Evolutionary conservation across 177 flowering plant genomes (phyloP), one percentile per base, ranked within the genome.

Genomic region (Tripterygium wilfordii): DNA sequence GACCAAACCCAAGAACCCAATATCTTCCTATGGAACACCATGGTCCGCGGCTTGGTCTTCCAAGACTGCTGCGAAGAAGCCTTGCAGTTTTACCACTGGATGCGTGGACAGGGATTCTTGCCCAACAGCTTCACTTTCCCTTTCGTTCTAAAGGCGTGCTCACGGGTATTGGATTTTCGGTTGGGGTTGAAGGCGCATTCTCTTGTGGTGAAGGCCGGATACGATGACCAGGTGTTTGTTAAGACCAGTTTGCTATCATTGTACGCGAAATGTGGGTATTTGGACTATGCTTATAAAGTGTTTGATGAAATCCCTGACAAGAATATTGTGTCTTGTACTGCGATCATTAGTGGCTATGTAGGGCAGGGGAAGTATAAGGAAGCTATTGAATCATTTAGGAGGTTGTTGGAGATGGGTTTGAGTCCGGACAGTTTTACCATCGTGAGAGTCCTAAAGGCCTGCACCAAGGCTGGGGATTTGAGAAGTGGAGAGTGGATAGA

Each of bases 61-160:
- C 64, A 63, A 13, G 62, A 76, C 13, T 63, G 68, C 60, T 64
- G 65, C 40, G 8, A 16, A 2, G 78, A 79, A 14, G 61, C 79
- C 4, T 39, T 72, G 4, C 49, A 67, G 1, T 59, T 62, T 25
- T 85, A 77, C 35, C 5, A 41, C 10, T 54, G 40, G 1, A 79
- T 81, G 84, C 61, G 75, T 0, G 44, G 14, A 12, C 40, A 65
- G 4, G 73, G 79, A 1, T 60, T 72, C 23, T 49, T 58, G 19
- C 88, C 88, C 20, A 67, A 77, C 54, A 62, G 67, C 42, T 77
- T 67, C 43, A 79, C 88, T n/a, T 76, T 74, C 44, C 88, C 94
- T 28, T 84, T 79, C 35, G 74, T 79, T 13, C 60, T 85, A 0
- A 85, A 82, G 52, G 82, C 86, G 0, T 76, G 85, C 18, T 55